A percentile compares a stretch with the other conserved stretches of the same genome.
phyloP scores from a whole-genome alignment of 495 filamentous ascomycete species.

The Penicillium cataractarum region DNA sequence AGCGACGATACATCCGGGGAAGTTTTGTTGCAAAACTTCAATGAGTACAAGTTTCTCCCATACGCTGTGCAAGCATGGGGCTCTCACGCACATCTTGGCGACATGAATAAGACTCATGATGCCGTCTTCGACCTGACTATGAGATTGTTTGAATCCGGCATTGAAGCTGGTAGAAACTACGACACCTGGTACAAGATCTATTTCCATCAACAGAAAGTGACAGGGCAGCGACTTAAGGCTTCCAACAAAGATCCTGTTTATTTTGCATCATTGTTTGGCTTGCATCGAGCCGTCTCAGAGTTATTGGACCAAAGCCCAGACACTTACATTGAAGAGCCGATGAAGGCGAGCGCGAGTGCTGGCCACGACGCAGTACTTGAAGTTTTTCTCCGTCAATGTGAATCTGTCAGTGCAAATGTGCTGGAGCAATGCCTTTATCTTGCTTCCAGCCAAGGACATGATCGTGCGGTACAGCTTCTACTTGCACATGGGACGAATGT shows the following conservation, averaged over 20 bases:
- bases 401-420: background rate
- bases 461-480: background rate
- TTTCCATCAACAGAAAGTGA: background rate
- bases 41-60: background rate
- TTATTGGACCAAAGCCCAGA: background rate
- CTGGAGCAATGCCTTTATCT: background rate
- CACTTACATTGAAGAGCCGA: background rate
- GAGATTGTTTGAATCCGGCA: background rate
- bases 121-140: conserved; percentile 1
- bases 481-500: background rate
- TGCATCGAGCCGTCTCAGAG: background rate
- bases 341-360: background rate
- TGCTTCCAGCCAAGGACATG: background rate
- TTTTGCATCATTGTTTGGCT: background rate
- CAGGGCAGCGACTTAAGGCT: background rate
- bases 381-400: background rate
- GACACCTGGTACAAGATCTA: background rate
- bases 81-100: background rate
- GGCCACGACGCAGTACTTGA: background rate
- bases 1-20: background rate
- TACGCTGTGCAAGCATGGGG: background rate
- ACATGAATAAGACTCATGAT: background rate
- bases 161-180: background rate
- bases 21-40: background rate
- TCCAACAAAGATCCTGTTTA: background rate